Evolutionary conservation across 1,284 basidiomycete genomes (phyloP).

Genomic region (Sphaerobolus stellatus): DNA sequence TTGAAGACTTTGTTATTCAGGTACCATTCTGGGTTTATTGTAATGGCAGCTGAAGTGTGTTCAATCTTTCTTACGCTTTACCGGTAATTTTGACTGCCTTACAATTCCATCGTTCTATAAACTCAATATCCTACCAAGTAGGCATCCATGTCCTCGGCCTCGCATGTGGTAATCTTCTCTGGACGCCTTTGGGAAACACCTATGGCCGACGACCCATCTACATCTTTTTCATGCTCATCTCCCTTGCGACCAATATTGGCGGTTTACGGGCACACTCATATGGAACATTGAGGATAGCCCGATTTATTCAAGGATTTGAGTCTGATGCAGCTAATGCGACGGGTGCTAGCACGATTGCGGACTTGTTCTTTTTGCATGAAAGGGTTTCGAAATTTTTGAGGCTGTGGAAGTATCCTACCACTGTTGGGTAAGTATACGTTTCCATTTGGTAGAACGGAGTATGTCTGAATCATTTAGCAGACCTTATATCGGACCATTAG

Average conservation of each 20-base stretch:
- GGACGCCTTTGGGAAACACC: neutral
- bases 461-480: neutral
- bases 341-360: neutral
- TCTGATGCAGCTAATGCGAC: neutral
- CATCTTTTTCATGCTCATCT: neutral
- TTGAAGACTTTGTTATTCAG: neutral
- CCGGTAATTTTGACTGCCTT: neutral
- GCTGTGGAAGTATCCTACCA: neutral
- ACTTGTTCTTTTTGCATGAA: slow-evolving; percentile 3
- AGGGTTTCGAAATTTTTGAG: neutral
- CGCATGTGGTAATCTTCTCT: neutral
- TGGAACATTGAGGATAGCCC: neutral
- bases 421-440: neutral
- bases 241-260: neutral
- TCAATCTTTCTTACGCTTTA: neutral
- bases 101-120: neutral
- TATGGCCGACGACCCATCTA: neutral
- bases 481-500: neutral
- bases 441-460: neutral
- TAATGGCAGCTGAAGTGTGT: neutral
- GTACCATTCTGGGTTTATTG: neutral
- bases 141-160: neutral
- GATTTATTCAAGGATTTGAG: neutral
- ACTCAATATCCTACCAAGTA: neutral
- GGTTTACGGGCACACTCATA: neutral